phyloP scores from a whole-genome alignment of 345 rosid species.

The Abelmoschus esculentus region DNA sequence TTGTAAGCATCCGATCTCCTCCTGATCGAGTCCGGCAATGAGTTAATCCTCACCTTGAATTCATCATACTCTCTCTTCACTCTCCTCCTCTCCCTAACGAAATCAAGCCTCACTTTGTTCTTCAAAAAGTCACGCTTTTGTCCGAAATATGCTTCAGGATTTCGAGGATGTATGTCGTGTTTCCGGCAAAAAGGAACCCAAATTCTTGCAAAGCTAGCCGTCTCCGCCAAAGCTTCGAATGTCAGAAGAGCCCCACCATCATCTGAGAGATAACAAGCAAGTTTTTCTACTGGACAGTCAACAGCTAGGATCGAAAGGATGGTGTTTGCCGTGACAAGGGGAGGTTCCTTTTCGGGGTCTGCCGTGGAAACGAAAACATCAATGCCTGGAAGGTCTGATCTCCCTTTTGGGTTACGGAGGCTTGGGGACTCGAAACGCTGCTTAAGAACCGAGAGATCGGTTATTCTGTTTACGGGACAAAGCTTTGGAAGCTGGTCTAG shows the following conservation, averaged over 20 bases:
- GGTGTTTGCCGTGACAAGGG: slow-evolving; percentile 70
- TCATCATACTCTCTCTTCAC: slow-evolving; percentile 81
- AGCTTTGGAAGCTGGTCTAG: slow-evolving; percentile 77
- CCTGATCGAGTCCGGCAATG: slow-evolving; percentile 61
- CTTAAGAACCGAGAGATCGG: slow-evolving; percentile 53
- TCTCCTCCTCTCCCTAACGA: slow-evolving; percentile 71
- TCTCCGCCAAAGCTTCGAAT: slow-evolving; percentile 67
- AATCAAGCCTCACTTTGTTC: slow-evolving; percentile 65
- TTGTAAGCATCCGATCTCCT: slow-evolving; percentile 72
- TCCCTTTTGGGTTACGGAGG: slow-evolving; percentile 67
- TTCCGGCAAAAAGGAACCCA: slow-evolving; percentile 82
- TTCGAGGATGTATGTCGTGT: slow-evolving; percentile 61
- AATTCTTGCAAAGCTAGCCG: slow-evolving; percentile 65
- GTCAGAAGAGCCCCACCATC: slow-evolving; percentile 70
- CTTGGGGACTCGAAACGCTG: slow-evolving; percentile 62
- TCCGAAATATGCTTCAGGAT: slow-evolving; percentile 69
- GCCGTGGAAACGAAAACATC: slow-evolving; percentile 77
- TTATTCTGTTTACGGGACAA: slow-evolving; percentile 63
- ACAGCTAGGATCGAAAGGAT: slow-evolving; percentile 65
- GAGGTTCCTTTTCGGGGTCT: slow-evolving; percentile 79
- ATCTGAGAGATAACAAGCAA: slow-evolving; percentile 71
- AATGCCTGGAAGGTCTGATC: slow-evolving; percentile 71
- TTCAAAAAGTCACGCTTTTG: slow-evolving; percentile 64
- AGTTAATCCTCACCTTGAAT: slow-evolving; percentile 69
- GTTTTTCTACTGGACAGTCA: slow-evolving; percentile 70